Conservation (phyloP, 2,329 filamentous ascomycete species). For the Colletotrichum magnum region DNA sequence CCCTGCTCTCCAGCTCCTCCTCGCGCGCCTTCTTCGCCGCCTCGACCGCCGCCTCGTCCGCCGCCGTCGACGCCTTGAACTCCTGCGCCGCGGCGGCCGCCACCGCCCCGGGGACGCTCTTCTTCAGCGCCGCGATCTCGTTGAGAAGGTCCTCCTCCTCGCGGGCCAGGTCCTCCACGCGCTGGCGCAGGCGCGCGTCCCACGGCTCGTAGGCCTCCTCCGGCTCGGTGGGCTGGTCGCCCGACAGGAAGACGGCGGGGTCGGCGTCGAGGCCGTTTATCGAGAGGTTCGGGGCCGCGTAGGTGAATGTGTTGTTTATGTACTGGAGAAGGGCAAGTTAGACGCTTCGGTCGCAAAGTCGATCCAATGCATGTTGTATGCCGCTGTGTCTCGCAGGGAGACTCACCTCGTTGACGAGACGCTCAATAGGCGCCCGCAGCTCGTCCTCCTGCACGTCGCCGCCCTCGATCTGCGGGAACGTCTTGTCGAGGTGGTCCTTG, state of each 20-base stretch:
- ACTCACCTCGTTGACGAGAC: constrained; percentile 70
- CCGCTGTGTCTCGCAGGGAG: background rate
- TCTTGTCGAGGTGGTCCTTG: constrained; percentile 75
- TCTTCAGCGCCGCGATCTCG: constrained; percentile 73
- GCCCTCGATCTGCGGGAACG: constrained; percentile 75
- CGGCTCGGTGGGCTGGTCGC: constrained; percentile 44
- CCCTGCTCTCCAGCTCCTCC: constrained; percentile 42
- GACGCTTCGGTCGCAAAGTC: background rate
- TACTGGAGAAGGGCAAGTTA: constrained; percentile 58
- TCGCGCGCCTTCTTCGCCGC: constrained; percentile 37
- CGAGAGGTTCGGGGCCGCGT: constrained; percentile 71
- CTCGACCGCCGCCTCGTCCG: constrained; percentile 61
- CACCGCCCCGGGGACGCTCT: constrained; percentile 61
- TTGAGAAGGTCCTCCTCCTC: constrained; percentile 76
- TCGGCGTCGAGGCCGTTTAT: constrained; percentile 73
- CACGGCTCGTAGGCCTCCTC: constrained; percentile 71
- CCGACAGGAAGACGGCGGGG: constrained; percentile 55
- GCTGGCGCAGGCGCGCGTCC: constrained; percentile 70
- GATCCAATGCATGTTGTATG: background rate
- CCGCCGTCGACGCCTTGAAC: constrained; percentile 56
- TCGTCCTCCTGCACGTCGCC: constrained; percentile 61
- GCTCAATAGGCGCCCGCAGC: constrained; percentile 70
- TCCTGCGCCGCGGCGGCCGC: constrained; percentile 61
- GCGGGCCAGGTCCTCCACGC: constrained; percentile 71
- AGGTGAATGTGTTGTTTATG: constrained; percentile 71